Evolutionary conservation across 164 flowering plant species (phyloP), one percentile per base, ranked within the genome.

Genomic region (Vitis rupestris): DNA sequence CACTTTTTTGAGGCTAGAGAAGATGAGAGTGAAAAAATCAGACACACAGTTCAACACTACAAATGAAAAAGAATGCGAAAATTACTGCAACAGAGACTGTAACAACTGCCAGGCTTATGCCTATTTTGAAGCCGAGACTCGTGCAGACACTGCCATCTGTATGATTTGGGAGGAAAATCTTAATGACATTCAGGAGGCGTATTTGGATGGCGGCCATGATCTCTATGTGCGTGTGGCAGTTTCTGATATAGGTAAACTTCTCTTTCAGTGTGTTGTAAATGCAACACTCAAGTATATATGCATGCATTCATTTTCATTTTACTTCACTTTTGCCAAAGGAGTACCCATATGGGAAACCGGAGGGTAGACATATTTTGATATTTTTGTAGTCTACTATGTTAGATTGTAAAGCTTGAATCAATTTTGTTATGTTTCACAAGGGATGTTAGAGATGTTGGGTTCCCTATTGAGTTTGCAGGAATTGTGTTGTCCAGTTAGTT

Each of bases 81-180:
- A 31, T 4, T 0, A 31, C 27, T 31, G 44, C 44, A 31, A 8
- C n/a, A 4, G 72, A 67, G 70, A 83, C 73, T 65, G 75, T 48
- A 50, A 55, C 48, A 62, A 75, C 62, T 75, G 78, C 63, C 62
- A 76, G 13, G 84, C 84, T 57, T 82, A 74, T 54, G 71, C 80
- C 10, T 76, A 63, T 58, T 62, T 30, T 9, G 61, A 52, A 57
- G 63, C 52, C 55, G 63, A 44, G 11, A 64, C 0, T 14, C 60
- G 19, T 12, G 15, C 9, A n/a, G 48, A 23, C 27, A 23, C 27
- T 1, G 1, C 27, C 27, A 23, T 23, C 27, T 78, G 85, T 67
- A 75, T 68, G 80, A 73, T 80, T 64, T 82, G 85, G 85, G 17
- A 52, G n/a, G 53, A 71, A 9, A 61, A 57, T 54, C 67, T 82